A percentile compares a stretch with the other conserved stretches of the same genome.
These are phyloP conservation scores for Chenopodium quinoa DNA, from an alignment of 148 eudicot genomes.

Conservation along the genomic window DNA sequence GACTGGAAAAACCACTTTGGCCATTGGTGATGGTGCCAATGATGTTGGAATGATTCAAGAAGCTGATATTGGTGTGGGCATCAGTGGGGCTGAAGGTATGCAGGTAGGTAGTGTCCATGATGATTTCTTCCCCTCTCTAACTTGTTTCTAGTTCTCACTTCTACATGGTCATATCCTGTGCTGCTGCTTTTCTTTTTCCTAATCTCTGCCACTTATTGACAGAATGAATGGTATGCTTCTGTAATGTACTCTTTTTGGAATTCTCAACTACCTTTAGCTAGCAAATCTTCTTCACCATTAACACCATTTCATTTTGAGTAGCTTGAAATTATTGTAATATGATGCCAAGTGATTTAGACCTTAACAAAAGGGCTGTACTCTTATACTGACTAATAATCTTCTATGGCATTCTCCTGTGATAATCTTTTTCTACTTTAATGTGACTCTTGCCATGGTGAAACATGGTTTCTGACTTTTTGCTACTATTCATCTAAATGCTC, in stretches of 20 bases:
- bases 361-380: not conserved
- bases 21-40: conserved; percentile 97
- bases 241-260: not conserved
- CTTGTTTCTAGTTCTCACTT: conserved; percentile 2
- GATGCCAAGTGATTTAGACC: not conserved
- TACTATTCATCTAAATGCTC: not conserved
- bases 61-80: conserved; percentile 98
- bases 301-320: not conserved
- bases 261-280: not conserved
- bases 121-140: not conserved
- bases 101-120: conserved; percentile 60
- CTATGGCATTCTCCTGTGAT: not conserved
- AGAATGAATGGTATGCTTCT: not conserved
- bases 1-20: conserved; percentile 87
- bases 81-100: conserved; percentile 98
- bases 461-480: not conserved
- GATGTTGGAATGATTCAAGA: conserved; percentile 99
- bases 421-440: not conserved
- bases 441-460: not conserved
- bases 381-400: not conserved
- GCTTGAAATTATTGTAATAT: not conserved
- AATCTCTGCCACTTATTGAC: not conserved
- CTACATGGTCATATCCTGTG: not conserved
- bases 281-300: not conserved
- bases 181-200: not conserved